These are phyloP conservation scores for Leptographium flavum DNA, from an alignment of 2,329 filamentous ascomycete species.

Conservation along the genomic window DNA sequence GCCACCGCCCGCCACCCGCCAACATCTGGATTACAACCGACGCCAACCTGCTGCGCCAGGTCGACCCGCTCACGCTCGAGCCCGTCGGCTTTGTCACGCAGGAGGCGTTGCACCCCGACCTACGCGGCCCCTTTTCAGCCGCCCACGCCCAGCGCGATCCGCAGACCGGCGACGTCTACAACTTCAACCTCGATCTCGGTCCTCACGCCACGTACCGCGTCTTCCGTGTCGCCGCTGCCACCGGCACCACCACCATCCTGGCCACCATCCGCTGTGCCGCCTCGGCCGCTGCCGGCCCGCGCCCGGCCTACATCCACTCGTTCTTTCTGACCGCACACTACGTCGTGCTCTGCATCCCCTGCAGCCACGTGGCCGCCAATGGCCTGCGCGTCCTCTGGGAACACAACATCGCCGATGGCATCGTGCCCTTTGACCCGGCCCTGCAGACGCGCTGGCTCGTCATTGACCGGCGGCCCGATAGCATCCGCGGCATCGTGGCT, in stretches of 20 bases:
- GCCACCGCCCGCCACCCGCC: constrained; percentile 19
- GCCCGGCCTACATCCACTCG: constrained; percentile 68
- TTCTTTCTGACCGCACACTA: constrained; percentile 59
- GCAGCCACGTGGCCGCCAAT: constrained; percentile 40
- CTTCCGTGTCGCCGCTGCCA: constrained; percentile 46
- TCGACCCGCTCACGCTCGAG: constrained; percentile 60
- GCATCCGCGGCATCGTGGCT: constrained; percentile 45
- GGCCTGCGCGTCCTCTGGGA: constrained; percentile 50
- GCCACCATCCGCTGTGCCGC: constrained; percentile 31
- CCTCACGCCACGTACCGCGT: constrained; percentile 47
- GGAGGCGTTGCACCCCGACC: constrained; percentile 45
- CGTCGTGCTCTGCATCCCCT: constrained; percentile 60
- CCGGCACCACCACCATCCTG: constrained; percentile 54
- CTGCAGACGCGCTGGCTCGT: constrained; percentile 56
- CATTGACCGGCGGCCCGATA: constrained; percentile 47
- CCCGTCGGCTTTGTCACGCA: constrained; percentile 52
- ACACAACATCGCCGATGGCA: constrained; percentile 53
- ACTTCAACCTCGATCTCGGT: constrained; percentile 63
- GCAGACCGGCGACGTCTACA: constrained; percentile 60
- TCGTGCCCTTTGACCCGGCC: constrained; percentile 45
- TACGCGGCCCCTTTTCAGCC: constrained; percentile 52
- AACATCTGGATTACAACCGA: constrained; percentile 45
- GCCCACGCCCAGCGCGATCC: constrained; percentile 63
- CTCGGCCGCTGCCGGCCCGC: constrained; percentile 4
- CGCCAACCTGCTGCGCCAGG: constrained; percentile 36